Evolutionary conservation across 306 rosid genomes (phyloP), one percentile per base, ranked within the genome.

Genomic region (Nissolia schottii): DNA sequence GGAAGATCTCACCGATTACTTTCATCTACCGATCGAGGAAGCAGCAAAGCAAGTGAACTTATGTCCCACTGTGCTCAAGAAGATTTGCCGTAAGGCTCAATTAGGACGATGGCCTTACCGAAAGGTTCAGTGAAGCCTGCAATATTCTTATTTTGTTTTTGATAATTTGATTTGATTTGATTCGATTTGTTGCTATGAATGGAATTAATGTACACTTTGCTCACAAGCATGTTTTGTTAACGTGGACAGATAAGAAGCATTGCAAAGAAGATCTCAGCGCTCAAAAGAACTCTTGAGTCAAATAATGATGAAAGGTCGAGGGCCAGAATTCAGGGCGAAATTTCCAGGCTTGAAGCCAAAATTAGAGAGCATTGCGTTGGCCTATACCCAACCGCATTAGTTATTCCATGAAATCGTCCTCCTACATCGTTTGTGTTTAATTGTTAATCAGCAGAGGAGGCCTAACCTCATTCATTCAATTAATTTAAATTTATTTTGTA

Each of bases 71-170:
- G 94, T 82, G 1, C 27, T 93, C 18, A 90, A 93, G 78, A 89
- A 84, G 82, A 74, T 89, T 5, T 89, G 96, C 38, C 94, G 98
- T 10, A 71, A 46, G 51, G 65, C 66, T 22, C 77, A 81, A 3
- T 66, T 93, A 61, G 14, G 15, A 0, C 81, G 96, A 74, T 93
- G 98, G 97, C 98, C 97, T 34, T 32, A 78, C 28, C 84, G 98
- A 82, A 93, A 93, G 96, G 97, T 89, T 11, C 15, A 15, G 35
- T 73, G 32, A n/a, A n/a, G n/a, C n/a, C 8, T 55, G 6, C 34
- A 29, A 15, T 16, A 20, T 6, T 3, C 14, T 50, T 20, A 2
- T 3, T 49, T 54, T 13, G 15, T 51, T 54, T 24, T 54, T n/a
- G n/a, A n/a, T n/a, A n/a, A n/a, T n/a, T n/a, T n/a, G n/a, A n/a